These are phyloP conservation scores for Coemansia sp. DNA, from an alignment of 192 early-diverging fungal species.

Conservation along the genomic window DNA sequence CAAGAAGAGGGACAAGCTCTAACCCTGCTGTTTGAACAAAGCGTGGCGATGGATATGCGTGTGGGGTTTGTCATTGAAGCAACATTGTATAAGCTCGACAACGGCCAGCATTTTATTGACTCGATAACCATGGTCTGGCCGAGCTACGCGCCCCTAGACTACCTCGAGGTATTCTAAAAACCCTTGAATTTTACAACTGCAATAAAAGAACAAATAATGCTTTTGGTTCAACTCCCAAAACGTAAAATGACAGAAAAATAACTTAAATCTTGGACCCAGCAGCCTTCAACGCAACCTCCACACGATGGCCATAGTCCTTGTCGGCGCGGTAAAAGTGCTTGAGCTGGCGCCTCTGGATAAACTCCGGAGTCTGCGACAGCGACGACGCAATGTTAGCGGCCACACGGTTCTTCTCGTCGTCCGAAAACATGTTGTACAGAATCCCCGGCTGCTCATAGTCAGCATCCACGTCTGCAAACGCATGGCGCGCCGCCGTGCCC, in stretches of 20 bases:
- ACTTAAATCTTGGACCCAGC: conserved; percentile 54
- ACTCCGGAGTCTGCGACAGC: conserved; percentile 63
- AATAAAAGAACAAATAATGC: no score
- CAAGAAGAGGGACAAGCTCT: conserved; percentile 18
- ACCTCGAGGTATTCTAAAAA: conserved; percentile 10
- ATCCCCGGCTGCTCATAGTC: conserved; percentile 70
- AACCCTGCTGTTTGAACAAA: conserved; percentile 24
- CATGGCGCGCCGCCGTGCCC: conserved; percentile 64
- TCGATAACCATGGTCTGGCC: conserved; percentile 52
- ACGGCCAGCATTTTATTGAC: conserved; percentile 40
- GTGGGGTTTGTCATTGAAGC: conserved; percentile 43
- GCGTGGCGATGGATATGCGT: conserved; percentile 13
- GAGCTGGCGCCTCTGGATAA: conserved; percentile 71
- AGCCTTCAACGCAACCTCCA: conserved; percentile 63
- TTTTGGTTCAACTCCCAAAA: no score
- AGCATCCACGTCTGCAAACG: conserved; percentile 57
- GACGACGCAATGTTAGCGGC: conserved; percentile 63
- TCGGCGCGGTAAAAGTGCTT: conserved; percentile 72
- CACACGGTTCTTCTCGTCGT: conserved; percentile 62
- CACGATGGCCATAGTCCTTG: conserved; percentile 68
- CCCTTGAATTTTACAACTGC: neutral
- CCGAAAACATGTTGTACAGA: conserved; percentile 65
- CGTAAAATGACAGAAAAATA: no score
- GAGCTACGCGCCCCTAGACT: conserved; percentile 47
- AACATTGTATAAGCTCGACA: conserved; percentile 36